Conservation (phyloP, 257 asterid species). For the Striga asiatica region DNA sequence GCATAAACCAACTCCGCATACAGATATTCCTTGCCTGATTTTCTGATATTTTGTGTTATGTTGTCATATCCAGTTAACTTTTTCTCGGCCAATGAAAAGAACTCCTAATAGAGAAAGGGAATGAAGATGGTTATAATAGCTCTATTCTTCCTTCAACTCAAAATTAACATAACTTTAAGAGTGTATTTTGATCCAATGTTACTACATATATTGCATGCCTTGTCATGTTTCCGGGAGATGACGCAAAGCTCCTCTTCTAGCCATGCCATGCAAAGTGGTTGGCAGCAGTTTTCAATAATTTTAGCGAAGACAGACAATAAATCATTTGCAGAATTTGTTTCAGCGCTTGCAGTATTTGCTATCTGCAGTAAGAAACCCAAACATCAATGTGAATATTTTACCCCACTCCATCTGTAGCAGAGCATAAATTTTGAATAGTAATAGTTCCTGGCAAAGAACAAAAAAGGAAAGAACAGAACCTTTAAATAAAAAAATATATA, state of each 20-base stretch:
- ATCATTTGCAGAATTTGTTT: slow-evolving; percentile 27
- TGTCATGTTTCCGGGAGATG: slow-evolving; percentile 37
- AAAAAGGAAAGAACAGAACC: not conserved
- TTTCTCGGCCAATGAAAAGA: slow-evolving; percentile 39
- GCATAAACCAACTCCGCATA: slow-evolving; percentile 66
- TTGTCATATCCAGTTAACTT: slow-evolving; percentile 52
- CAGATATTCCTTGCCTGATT: slow-evolving; percentile 80
- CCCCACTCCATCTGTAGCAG: too few relatives aligned
- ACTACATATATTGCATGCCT: slow-evolving; percentile 35
- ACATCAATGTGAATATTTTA: slow-evolving; percentile 9
- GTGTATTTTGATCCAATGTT: slow-evolving; percentile 4
- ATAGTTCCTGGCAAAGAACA: not conserved
- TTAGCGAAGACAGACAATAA: slow-evolving; percentile 33
- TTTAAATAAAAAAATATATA: too few relatives aligned
- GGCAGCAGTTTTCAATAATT: slow-evolving; percentile 52
- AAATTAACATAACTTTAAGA: not conserved
- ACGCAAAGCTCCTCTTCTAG: slow-evolving; percentile 73
- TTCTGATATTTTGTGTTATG: slow-evolving; percentile 52
- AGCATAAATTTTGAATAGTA: too few relatives aligned
- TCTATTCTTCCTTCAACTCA: not conserved
- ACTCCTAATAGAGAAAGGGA: slow-evolving; percentile 35
- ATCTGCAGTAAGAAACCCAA: too few relatives aligned
- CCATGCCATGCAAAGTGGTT: slow-evolving; percentile 76
- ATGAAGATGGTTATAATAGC: slow-evolving; percentile 6
- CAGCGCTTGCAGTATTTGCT: slow-evolving; percentile 29